Evolutionary conservation across 2,329 filamentous ascomycete species (phyloP).

Genomic region (Penicillium frequentans): DNA sequence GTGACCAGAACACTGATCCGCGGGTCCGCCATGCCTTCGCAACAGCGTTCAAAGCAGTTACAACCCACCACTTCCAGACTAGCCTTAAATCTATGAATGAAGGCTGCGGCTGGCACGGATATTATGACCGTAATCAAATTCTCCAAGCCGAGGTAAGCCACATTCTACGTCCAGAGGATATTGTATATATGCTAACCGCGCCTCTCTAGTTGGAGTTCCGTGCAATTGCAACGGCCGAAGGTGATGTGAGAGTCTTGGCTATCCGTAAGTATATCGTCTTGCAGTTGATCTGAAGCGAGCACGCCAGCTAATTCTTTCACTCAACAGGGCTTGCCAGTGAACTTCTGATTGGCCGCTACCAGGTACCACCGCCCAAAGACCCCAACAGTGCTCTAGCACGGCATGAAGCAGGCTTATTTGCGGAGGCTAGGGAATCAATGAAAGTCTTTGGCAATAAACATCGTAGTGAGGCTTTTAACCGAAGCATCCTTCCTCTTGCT

Average conservation of each 20-base stretch:
- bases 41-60: conserved; percentile 13
- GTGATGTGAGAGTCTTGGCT: conserved; percentile 16
- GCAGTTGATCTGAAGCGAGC: background rate
- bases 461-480: conserved; percentile 2
- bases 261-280: conserved; percentile 18
- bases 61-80: background rate
- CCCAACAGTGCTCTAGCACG: conserved; percentile 16
- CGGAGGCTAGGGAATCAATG: conserved; percentile 7
- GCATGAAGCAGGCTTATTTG: conserved; percentile 21
- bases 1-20: background rate
- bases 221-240: conserved; percentile 14
- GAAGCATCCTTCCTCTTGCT: background rate
- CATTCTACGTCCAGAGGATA: background rate
- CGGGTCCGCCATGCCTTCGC: conserved; percentile 6
- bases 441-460: background rate
- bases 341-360: conserved; percentile 25
- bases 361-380: conserved; percentile 14
- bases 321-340: conserved; percentile 25
- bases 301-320: background rate
- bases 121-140: conserved; percentile 15
- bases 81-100: conserved; percentile 9
- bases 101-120: conserved; percentile 14
- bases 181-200: background rate
- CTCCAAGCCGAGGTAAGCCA: background rate
- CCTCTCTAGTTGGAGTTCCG: conserved; percentile 3